Evolutionary conservation across 1,139 yeast species (phyloP).

Genomic region (Groenewaldozyma sp.): DNA sequence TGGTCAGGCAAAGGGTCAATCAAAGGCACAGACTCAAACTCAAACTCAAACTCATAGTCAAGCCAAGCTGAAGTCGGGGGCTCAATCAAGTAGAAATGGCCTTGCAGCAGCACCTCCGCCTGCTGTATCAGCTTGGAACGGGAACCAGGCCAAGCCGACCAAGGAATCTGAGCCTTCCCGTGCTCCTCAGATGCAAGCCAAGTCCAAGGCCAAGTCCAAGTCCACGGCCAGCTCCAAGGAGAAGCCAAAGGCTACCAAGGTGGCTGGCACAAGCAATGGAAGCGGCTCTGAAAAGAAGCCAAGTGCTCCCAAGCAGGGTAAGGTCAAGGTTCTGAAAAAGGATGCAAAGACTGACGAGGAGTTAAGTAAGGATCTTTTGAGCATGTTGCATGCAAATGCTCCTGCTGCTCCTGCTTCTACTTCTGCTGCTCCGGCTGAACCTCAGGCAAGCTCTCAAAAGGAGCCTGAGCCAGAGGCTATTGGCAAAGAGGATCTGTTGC

Average conservation of each 20-base stretch:
- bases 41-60: background rate
- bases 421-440: slow-evolving; percentile 10
- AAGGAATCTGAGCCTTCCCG: background rate
- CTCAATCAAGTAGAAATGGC: background rate
- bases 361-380: slow-evolving; percentile 33
- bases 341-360: slow-evolving; percentile 12
- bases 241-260: slow-evolving; percentile 1
- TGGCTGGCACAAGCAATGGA: too few relatives aligned
- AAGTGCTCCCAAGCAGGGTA: background rate
- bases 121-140: slow-evolving; percentile 1
- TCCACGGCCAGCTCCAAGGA: background rate
- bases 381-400: slow-evolving; percentile 31
- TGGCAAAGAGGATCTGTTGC: slow-evolving; percentile 24
- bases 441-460: slow-evolving; percentile 2
- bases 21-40: slow-evolving; percentile 3
- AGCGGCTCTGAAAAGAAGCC: too few relatives aligned
- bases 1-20: slow-evolving; percentile 10
- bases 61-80: background rate
- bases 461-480: slow-evolving; percentile 7
- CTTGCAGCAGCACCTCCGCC: background rate
- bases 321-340: slow-evolving; percentile 1
- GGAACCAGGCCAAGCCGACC: background rate
- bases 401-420: slow-evolving; percentile 16
- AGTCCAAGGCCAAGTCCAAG: background rate
- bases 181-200: background rate